Conservation (phyloP, 768 basidiomycete species). For the Chalciporus chontae region DNA sequence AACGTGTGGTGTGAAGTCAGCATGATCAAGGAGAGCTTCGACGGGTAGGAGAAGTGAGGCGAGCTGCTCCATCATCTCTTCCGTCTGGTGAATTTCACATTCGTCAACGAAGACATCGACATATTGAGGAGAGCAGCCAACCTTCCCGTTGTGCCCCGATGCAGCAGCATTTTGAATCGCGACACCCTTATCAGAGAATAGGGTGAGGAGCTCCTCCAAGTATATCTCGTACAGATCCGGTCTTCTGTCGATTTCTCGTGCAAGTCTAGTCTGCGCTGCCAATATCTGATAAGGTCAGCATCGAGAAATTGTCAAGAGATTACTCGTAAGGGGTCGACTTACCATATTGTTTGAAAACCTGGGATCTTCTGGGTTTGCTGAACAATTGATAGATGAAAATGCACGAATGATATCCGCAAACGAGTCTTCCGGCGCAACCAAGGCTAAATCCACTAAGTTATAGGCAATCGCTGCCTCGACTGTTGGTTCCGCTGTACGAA, state of each 20-base stretch:
- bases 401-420: constrained; percentile 82
- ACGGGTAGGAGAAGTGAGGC: constrained; percentile 88
- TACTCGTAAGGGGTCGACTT: neutral
- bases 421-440: constrained; percentile 69
- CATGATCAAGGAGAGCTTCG: constrained; percentile 76
- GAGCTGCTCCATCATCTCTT: constrained; percentile 83
- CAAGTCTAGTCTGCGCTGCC: constrained; percentile 87
- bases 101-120: constrained; percentile 5
- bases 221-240: constrained; percentile 79
- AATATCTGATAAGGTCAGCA: constrained; percentile 51
- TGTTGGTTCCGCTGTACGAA: constrained; percentile 79
- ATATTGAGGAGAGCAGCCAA: constrained; percentile 25
- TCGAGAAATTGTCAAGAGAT: neutral
- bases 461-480: constrained; percentile 91
- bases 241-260: constrained; percentile 69
- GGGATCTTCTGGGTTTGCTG: constrained; percentile 86
- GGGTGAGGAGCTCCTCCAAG: constrained; percentile 75
- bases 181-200: constrained; percentile 90
- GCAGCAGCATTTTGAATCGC: constrained; percentile 81
- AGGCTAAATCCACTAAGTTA: constrained; percentile 86
- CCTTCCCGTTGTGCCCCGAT: constrained; percentile 64
- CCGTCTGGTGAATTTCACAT: constrained; percentile 43
- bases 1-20: constrained; percentile 59
- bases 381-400: constrained; percentile 81
- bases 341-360: constrained; percentile 89